Percentiles rank a stretch among this genome's conserved stretches.
phyloP scores from a whole-genome alignment of 2,329 filamentous ascomycete species.

The Fusarium sp. region DNA sequence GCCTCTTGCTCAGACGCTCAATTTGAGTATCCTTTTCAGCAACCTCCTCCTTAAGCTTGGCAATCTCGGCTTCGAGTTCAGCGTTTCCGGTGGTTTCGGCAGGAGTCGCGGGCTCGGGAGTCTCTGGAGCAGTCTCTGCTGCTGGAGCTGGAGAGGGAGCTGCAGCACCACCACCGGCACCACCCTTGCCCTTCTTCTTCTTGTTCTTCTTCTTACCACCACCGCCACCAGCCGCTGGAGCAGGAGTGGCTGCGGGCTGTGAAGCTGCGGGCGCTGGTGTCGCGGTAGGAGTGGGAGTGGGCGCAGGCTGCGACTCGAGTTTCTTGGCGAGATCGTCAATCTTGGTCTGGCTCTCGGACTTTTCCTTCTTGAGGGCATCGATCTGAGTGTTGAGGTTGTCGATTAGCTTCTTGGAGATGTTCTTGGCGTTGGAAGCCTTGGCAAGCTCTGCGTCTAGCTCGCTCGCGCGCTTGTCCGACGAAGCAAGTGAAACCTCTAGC shows the following conservation, averaged over 20 bases:
- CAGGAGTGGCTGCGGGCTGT: slow-evolving; percentile 45
- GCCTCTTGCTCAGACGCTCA: slow-evolving; percentile 76
- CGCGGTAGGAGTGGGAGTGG: slow-evolving; percentile 36
- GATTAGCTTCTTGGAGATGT: slow-evolving; percentile 60
- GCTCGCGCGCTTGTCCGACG: slow-evolving; percentile 53
- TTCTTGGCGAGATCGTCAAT: slow-evolving; percentile 61
- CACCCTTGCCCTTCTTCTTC: slow-evolving; percentile 90
- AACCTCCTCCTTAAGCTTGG: slow-evolving; percentile 67
- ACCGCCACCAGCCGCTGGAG: slow-evolving; percentile 45
- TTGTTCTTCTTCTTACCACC: slow-evolving; percentile 78
- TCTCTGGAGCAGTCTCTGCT: slow-evolving; percentile 55
- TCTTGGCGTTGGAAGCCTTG: slow-evolving; percentile 58
- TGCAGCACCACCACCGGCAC: slow-evolving; percentile 63
- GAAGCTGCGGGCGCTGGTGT: slow-evolving; percentile 46
- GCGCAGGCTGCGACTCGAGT: slow-evolving; percentile 53
- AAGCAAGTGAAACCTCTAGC: slow-evolving; percentile 55
- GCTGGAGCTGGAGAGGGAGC: slow-evolving; percentile 50
- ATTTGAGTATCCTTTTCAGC: slow-evolving; percentile 80
- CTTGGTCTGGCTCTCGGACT: slow-evolving; percentile 51
- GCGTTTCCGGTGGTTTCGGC: slow-evolving; percentile 51
- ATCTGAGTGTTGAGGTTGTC: slow-evolving; percentile 58
- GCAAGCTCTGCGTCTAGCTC: slow-evolving; percentile 61
- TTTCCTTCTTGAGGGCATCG: slow-evolving; percentile 53
- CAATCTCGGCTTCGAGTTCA: slow-evolving; percentile 64
- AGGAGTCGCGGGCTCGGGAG: slow-evolving; percentile 54